Base-by-base conservation (phyloP, 1,284 basidiomycete genomes). In the Sporisorium scitamineum region DNA sequence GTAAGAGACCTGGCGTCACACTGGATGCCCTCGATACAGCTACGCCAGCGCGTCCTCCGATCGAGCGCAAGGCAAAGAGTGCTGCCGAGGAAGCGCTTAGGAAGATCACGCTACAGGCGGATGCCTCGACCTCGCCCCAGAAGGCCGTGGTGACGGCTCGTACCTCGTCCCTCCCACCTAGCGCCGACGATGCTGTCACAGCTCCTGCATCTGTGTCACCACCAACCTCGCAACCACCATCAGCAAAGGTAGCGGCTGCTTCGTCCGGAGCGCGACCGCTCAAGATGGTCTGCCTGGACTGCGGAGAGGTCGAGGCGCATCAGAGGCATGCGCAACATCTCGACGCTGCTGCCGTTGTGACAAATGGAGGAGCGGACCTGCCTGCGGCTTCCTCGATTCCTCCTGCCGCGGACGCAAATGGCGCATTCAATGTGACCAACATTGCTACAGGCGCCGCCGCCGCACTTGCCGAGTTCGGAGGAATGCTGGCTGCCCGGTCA, bases 211-310 rank as follows among this genome's bases (percentile, higher is more conserved):
- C 60, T 18, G 20, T 4, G 18, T 22, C 10, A 31, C 24, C 66
- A 1, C 20, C 48, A 5, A 41, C 34, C 16, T 10, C 13, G 29
- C 24, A 39, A 32, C 14, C 64, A 5, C 14, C 50, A 2, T 5
- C 41, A n/a, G 7, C 54, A 24, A 62, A 58, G 32, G 1, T 45
- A 9, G 9, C 16, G 9, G 27, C 54, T 5, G 42, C 53, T 9
- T 13, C 42, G 9, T 31, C 61, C 2, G 75, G 54, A 3, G 58
- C 61, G 8, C 58, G 61, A 5, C 72, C 78, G 7, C 53, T 72
- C 31, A 75, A 76, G 32, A 69, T 71, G 55, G 76, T 78, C 42
- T 76, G 76, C 47, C 66, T 80, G 10, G 76, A 80, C 32, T 80
- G 76, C 31, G 70, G 59, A 10, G 78, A 80, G 52, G 18, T 27